phyloP scores from a whole-genome alignment of 2,329 filamentous ascomycete genomes.

The Talaromyces sp. region DNA sequence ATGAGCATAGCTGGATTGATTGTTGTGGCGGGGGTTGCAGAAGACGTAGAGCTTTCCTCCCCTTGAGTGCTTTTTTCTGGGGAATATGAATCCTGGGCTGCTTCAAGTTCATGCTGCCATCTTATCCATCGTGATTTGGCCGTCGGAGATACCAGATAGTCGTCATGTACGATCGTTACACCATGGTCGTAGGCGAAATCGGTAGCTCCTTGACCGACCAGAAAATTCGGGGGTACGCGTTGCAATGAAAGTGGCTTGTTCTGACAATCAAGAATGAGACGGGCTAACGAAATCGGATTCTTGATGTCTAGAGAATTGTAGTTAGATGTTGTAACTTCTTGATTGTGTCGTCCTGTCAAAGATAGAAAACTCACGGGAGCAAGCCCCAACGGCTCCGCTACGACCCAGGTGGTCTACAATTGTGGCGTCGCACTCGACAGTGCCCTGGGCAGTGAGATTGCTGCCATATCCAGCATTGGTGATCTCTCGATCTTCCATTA shows the following conservation, averaged over 20 bases:
- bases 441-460: constrained; percentile 84
- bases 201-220: constrained; percentile 79
- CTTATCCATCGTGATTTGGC: constrained; percentile 72
- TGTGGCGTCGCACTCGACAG: constrained; percentile 91
- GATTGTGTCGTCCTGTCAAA: background rate
- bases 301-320: constrained; percentile 62
- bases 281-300: constrained; percentile 86
- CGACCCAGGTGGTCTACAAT: constrained; percentile 86
- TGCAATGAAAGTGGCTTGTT: constrained; percentile 73
- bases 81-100: constrained; percentile 39
- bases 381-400: constrained; percentile 89
- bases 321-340: constrained; percentile 11
- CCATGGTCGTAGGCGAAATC: constrained; percentile 80
- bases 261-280: constrained; percentile 73
- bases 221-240: constrained; percentile 85
- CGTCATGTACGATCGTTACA: constrained; percentile 67
- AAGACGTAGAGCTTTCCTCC: constrained; percentile 15
- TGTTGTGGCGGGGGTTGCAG: constrained; percentile 19
- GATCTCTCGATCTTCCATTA: constrained; percentile 89
- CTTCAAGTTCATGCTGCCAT: constrained; percentile 68
- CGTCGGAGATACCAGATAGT: constrained; percentile 72
- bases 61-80: constrained; percentile 18
- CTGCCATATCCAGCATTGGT: constrained; percentile 96
- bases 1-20: constrained; percentile 19
- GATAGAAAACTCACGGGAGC: constrained; percentile 63